phyloP scores from a whole-genome alignment of 352 stramenopile species.

The Globisporangium middletonii region DNA sequence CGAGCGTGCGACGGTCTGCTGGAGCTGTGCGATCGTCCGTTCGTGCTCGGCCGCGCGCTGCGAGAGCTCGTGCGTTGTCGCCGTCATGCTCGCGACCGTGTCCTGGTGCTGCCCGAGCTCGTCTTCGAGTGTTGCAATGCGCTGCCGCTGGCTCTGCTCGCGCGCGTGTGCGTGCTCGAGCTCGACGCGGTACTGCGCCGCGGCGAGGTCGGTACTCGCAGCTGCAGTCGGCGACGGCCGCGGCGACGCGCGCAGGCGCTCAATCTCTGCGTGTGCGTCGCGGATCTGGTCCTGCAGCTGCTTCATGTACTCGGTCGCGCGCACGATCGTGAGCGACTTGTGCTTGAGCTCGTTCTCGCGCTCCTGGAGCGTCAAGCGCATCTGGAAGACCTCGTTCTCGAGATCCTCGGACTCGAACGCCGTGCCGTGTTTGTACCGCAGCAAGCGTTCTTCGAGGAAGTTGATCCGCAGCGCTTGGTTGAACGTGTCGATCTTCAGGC shows the following conservation, averaged over 20 bases:
- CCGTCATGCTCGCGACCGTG: slow-evolving; percentile 16
- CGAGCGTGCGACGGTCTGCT: slow-evolving; percentile 16
- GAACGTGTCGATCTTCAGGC: slow-evolving; percentile 59
- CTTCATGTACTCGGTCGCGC: slow-evolving; percentile 51
- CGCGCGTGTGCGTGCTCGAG: slow-evolving; percentile 27
- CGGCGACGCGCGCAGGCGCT: slow-evolving; percentile 14
- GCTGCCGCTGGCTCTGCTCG: slow-evolving; percentile 22
- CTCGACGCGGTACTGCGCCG: slow-evolving; percentile 30
- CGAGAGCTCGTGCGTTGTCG: slow-evolving; percentile 31
- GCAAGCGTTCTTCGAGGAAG: slow-evolving; percentile 50
- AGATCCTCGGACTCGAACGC: slow-evolving; percentile 55
- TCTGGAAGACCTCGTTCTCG: slow-evolving; percentile 52
- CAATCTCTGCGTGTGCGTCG: slow-evolving; percentile 22
- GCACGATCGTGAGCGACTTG: slow-evolving; percentile 50
- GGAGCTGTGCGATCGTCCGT: slow-evolving; percentile 26
- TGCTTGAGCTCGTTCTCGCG: slow-evolving; percentile 58
- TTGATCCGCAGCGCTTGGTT: slow-evolving; percentile 30
- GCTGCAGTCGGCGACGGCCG: neutral
- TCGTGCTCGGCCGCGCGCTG: slow-evolving; percentile 26
- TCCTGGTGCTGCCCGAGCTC: slow-evolving; percentile 30
- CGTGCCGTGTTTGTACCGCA: slow-evolving; percentile 52
- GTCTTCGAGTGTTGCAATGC: slow-evolving; percentile 29
- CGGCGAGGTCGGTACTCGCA: slow-evolving; percentile 15
- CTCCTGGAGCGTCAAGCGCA: slow-evolving; percentile 52
- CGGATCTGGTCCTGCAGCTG: slow-evolving; percentile 38